phyloP scores from a whole-genome alignment of 2,329 filamentous ascomycete species.

The Trichophaea hybrida region DNA sequence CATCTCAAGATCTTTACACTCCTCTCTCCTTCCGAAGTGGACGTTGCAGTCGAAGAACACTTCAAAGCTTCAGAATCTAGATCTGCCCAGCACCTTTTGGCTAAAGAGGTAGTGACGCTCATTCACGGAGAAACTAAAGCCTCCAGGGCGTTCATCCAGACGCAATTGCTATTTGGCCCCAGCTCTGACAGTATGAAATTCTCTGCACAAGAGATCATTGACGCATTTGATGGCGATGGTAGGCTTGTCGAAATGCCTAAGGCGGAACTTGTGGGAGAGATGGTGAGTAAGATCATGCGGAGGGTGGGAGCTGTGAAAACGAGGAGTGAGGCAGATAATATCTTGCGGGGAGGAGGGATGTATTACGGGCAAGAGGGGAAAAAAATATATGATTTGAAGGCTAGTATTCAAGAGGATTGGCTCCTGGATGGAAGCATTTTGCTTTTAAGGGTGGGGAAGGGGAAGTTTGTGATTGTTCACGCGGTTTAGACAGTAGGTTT shows the following conservation, averaged over 20 bases:
- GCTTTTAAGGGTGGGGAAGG: conserved; percentile 19
- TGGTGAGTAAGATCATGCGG: conserved; percentile 14
- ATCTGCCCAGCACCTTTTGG: conserved; percentile 67
- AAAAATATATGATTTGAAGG: conserved; percentile 10
- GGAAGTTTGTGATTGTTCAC: conserved; percentile 16
- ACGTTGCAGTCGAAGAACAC: conserved; percentile 53
- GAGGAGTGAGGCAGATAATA: conserved; percentile 14
- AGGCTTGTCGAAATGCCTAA: conserved; percentile 11
- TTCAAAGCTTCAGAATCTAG: conserved; percentile 52
- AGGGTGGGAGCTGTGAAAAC: conserved; percentile 9
- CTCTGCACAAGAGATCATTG: conserved; percentile 9
- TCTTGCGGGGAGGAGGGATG: conserved; percentile 16
- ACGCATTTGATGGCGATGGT: conserved; percentile 2
- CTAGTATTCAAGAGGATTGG: conserved; percentile 15
- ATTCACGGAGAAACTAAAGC: conserved; percentile 59
- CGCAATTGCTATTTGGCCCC: conserved; percentile 14
- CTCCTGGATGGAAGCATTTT: conserved; percentile 18
- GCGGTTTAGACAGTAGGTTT: neutral
- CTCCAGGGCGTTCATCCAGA: conserved; percentile 15
- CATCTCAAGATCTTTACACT: conserved; percentile 88
- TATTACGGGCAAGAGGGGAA: conserved; percentile 14
- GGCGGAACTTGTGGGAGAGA: conserved; percentile 12
- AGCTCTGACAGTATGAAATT: neutral
- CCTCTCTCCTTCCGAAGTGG: conserved; percentile 55
- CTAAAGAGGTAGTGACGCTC: conserved; percentile 65